Evolutionary conservation across 1,284 basidiomycete genomes (phyloP), one percentile per base, ranked within the genome.

Genomic region (Fomitiporia mediterranea): DNA sequence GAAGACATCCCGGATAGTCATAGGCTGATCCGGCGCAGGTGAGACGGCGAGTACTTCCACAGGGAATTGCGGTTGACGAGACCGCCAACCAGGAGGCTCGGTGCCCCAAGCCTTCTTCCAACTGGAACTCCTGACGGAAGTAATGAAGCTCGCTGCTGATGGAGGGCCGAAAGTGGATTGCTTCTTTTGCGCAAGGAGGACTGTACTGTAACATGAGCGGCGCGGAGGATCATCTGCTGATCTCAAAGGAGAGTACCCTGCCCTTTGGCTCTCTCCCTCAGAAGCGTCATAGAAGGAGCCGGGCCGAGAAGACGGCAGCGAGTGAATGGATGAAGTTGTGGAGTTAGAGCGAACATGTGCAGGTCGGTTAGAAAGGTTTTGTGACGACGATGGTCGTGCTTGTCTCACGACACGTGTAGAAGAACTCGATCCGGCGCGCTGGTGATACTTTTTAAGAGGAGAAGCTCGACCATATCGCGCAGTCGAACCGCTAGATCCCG

Each of bases 101-200:
- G 84, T 71, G 0, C 89, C 89, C 89, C 89, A 91, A 6, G 84
- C 82, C 68, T 89, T 90, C 75, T 89, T 91, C 89, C 89, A 91
- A 65, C 86, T 87, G 17, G 84, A 83, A n/a, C 86, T 78, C 23
- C 84, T 80, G 35, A 83, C 63, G 2, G 78, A 76, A 6, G 54
- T 46, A 38, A 30, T 49, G 46, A 53, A 55, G 50, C 56, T 53
- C 59, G 64, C 61, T 38, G 72, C 67, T n/a, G 70, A 70, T 8
- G 83, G 82, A 60, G 79, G 83, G 62, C 72, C 70, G 65, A 89
- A 89, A 1, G 85, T 80, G 1, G 80, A 83, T 56, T 79, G 73
- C 38, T 85, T 78, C 67, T 89, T 90, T 67, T 89, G 86, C 13
- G 89, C 89, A 35, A 90, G 73, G 62, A 90, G 88, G 1, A 82